Conservation (phyloP, 176 grass and related monocot species). For the Neostapfia colusana region DNA sequence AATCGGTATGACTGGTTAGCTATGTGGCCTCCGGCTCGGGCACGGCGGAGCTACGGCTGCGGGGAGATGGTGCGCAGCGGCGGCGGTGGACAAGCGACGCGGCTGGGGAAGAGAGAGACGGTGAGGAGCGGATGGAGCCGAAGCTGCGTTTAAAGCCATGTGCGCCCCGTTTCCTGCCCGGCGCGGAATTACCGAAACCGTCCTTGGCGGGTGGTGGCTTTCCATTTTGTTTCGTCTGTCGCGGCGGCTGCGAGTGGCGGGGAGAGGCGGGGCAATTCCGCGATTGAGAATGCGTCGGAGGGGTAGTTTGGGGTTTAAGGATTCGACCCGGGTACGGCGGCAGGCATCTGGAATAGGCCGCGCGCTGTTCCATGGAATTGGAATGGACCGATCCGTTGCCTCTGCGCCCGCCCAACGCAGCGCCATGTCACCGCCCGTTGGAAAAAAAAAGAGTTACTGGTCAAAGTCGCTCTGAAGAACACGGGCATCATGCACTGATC, state of each 20-base stretch:
- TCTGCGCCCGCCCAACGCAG: not conserved
- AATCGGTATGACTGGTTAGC: not conserved
- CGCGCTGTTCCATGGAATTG: too few relatives aligned
- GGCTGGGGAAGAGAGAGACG: not conserved
- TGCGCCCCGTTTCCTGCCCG: not conserved
- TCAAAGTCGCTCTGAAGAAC: not conserved
- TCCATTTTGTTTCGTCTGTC: not conserved
- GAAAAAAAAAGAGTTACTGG: not conserved
- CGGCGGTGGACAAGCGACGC: not conserved
- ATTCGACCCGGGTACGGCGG: not conserved
- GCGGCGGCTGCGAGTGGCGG: too few relatives aligned
- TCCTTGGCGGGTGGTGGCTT: not conserved
- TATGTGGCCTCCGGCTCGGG: too few relatives aligned
- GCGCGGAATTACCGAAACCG: not conserved
- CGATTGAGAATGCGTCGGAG: too few relatives aligned
- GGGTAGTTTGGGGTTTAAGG: not conserved
- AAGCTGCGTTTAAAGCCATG: not conserved
- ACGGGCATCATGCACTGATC: too few relatives aligned
- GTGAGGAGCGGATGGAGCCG: not conserved
- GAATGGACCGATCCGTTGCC: not conserved
- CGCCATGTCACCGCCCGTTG: conserved; percentile 8
- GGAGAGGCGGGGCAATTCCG: too few relatives aligned
- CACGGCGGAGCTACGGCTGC: not conserved
- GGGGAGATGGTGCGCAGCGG: not conserved
- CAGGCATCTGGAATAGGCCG: conserved; percentile 21